These are phyloP conservation scores for Cutaneotrichosporon sp. DNA, from an alignment of 1,284 basidiomycete genomes.

Conservation along the genomic window DNA sequence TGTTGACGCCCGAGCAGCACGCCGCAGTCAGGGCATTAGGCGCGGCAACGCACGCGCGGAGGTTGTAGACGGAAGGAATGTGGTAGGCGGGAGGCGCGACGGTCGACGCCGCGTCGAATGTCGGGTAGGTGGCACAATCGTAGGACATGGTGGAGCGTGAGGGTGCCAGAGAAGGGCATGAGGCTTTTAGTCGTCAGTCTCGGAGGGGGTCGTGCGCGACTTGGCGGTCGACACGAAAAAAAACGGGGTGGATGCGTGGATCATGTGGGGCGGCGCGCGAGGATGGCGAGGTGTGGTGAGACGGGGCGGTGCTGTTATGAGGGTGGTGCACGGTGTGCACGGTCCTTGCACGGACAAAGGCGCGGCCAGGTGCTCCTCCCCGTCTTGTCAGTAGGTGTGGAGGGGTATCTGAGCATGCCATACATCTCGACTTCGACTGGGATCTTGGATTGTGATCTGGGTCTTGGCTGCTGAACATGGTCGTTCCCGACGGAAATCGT, in stretches of 20 bases:
- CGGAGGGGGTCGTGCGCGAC: neutral
- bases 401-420: neutral
- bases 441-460: no score
- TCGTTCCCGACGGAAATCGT: no score
- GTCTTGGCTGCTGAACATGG: no score
- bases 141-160: neutral
- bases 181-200: neutral
- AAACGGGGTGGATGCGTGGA: neutral
- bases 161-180: no score
- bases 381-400: neutral
- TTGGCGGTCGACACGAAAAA: neutral
- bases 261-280: neutral
- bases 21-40: neutral
- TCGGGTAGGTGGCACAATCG: constrained; percentile 4
- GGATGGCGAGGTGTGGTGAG: neutral
- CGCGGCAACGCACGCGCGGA: constrained; percentile 1
- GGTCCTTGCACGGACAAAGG: neutral
- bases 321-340: neutral
- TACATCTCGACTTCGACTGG: neutral
- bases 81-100: neutral
- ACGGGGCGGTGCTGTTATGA: neutral
- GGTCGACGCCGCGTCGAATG: constrained; percentile 5
- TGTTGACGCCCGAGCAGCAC: neutral
- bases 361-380: neutral
- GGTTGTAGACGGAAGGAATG: constrained; percentile 8